Conservation (phyloP, 2,329 filamentous ascomycete species). For the Pyrenophora teres region DNA sequence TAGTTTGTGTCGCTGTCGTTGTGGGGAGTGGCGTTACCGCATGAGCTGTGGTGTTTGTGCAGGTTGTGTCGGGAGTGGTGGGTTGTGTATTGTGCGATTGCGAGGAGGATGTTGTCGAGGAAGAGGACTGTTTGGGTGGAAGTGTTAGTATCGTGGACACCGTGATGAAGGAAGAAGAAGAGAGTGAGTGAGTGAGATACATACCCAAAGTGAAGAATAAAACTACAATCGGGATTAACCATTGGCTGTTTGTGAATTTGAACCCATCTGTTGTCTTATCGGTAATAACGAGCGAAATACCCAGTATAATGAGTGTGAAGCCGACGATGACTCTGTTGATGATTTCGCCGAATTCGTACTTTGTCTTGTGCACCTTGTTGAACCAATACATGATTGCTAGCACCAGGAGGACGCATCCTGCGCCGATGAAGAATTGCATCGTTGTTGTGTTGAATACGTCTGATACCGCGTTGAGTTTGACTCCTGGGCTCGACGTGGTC, state of each 20-base stretch:
- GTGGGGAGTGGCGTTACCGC: conserved; percentile 8
- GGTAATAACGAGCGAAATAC: conserved; percentile 22
- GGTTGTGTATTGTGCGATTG: conserved; percentile 12
- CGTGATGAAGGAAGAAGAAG: background rate
- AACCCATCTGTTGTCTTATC: conserved; percentile 27
- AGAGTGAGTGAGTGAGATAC: background rate
- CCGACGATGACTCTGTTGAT: conserved; percentile 31
- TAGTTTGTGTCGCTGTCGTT: background rate
- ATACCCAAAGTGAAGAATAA: conserved; percentile 23
- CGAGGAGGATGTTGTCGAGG: conserved; percentile 22
- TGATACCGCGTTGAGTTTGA: conserved; percentile 21
- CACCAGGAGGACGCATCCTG: conserved; percentile 54
- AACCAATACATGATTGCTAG: conserved; percentile 64
- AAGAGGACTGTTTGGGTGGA: conserved; percentile 13
- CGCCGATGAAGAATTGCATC: conserved; percentile 34
- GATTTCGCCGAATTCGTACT: conserved; percentile 37
- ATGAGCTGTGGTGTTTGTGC: conserved; percentile 12
- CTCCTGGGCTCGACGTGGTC: background rate
- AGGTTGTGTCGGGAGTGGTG: conserved; percentile 6
- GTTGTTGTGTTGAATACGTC: conserved; percentile 32
- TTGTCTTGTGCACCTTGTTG: conserved; percentile 44
- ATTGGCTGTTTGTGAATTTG: conserved; percentile 28
- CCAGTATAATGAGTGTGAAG: conserved; percentile 27
- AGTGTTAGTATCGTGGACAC: background rate
- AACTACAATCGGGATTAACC: conserved; percentile 30